These are phyloP conservation scores for Aspergillus olivimuriae DNA, from an alignment of 495 filamentous ascomycete species.

Conservation along the genomic window DNA sequence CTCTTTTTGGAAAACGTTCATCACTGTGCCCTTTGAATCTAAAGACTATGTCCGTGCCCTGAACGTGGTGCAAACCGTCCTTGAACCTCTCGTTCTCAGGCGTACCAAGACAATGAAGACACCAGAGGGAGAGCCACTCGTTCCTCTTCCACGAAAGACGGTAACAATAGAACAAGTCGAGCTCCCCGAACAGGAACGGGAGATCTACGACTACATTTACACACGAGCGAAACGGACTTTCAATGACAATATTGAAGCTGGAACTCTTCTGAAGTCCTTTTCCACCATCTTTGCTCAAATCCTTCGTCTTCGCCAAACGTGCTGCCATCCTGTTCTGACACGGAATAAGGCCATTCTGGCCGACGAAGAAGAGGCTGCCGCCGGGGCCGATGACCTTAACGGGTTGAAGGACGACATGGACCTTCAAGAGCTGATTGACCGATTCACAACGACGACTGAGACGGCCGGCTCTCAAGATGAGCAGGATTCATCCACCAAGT, in stretches of 20 bases:
- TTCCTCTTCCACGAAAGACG: slow-evolving; percentile 73
- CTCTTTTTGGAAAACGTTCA: slow-evolving; percentile 98
- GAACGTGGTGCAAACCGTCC: slow-evolving; percentile 93
- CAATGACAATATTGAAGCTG: slow-evolving; percentile 77
- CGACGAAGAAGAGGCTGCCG: slow-evolving; percentile 81
- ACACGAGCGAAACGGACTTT: slow-evolving; percentile 77
- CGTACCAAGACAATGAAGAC: slow-evolving; percentile 98
- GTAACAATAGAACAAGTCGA: slow-evolving; percentile 82
- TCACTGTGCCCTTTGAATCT: slow-evolving; percentile 92
- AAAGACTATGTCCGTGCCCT: slow-evolving; percentile 89
- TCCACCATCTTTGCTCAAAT: slow-evolving; percentile 97
- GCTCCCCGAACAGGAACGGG: slow-evolving; percentile 74
- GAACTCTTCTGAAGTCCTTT: slow-evolving; percentile 88
- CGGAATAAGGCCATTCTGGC: slow-evolving; percentile 76
- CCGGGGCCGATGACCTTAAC: slow-evolving; percentile 68
- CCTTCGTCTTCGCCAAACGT: slow-evolving; percentile 85
- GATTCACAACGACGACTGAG: slow-evolving; percentile 66
- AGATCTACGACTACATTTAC: slow-evolving; percentile 87
- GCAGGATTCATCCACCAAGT: slow-evolving; percentile 42
- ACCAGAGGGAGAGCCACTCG: slow-evolving; percentile 77
- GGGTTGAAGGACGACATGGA: slow-evolving; percentile 96
- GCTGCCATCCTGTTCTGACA: slow-evolving; percentile 86
- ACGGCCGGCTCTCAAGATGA: slow-evolving; percentile 41
- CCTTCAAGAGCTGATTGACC: slow-evolving; percentile 72
- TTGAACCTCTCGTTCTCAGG: slow-evolving; percentile 91